Conservation (phyloP, 345 rosid species). For the Gossypium arboreum region DNA sequence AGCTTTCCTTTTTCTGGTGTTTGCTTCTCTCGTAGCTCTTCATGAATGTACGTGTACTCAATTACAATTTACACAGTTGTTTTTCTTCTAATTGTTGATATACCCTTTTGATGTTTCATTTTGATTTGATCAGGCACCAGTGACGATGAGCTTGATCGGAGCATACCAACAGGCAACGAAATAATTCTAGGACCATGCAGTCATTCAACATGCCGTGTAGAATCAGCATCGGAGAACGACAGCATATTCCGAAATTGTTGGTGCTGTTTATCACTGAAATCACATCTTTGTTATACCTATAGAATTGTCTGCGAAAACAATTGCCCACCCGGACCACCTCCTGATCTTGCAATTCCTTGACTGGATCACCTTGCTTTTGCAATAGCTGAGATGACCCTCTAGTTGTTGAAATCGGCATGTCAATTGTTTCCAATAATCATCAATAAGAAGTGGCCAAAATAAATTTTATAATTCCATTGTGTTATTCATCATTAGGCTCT, state of each 20-base stretch:
- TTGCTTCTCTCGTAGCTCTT: background rate
- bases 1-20: background rate
- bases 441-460: background rate
- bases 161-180: background rate
- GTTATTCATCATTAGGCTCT: background rate
- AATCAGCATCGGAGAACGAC: background rate
- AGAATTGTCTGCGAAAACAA: background rate
- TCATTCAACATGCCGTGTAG: background rate
- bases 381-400: background rate
- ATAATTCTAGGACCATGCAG: background rate
- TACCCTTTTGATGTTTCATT: background rate
- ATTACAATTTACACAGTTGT: background rate
- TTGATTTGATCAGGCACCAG: background rate
- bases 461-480: background rate
- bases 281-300: background rate
- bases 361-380: background rate
- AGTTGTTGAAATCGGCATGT: background rate
- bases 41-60: background rate
- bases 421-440: background rate
- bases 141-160: background rate
- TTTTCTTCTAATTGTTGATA: background rate
- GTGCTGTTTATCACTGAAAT: background rate
- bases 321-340: background rate
- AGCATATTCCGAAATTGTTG: too few relatives aligned
- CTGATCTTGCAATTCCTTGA: too few relatives aligned